These are phyloP conservation scores for Xerocomus nothofagi DNA, from an alignment of 1,284 basidiomycete species.

Conservation along the genomic window DNA sequence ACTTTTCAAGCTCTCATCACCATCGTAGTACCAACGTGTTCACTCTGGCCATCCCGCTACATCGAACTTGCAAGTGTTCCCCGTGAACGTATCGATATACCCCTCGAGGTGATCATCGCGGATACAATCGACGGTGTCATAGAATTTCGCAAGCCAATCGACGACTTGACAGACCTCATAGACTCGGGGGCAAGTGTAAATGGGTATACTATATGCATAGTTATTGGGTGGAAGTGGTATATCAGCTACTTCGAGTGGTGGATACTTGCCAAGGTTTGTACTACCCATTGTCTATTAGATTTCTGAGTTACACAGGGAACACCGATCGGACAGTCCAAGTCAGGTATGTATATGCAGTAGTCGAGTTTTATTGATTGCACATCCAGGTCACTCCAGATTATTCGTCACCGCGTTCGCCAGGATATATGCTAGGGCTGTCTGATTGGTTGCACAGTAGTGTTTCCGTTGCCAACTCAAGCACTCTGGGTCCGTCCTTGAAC, in stretches of 20 bases:
- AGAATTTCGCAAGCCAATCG: constrained; percentile 35
- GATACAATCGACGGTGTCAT: constrained; percentile 30
- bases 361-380: background rate
- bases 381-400: background rate
- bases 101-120: constrained; percentile 27
- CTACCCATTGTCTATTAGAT: background rate
- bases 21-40: constrained; percentile 36
- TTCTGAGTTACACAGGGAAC: constrained; percentile 2
- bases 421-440: background rate
- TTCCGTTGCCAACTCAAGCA: background rate
- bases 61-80: constrained; percentile 26
- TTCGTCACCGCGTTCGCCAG: background rate
- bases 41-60: constrained; percentile 39
- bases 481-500: background rate
- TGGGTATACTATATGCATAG: constrained; percentile 24
- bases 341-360: constrained; percentile 25
- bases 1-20: constrained; percentile 35
- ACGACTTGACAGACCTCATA: constrained; percentile 33
- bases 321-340: constrained; percentile 12
- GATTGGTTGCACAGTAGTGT: constrained; percentile 2
- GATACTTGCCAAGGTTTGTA: constrained; percentile 28
- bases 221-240: constrained; percentile 34
- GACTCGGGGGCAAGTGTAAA: constrained; percentile 12
- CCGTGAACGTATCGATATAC: constrained; percentile 21
- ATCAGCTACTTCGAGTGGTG: constrained; percentile 26